Evolutionary conservation across 805 yeast genomes (phyloP), one percentile per base, ranked within the genome.

Genomic region (Yamadazyma olivae): DNA sequence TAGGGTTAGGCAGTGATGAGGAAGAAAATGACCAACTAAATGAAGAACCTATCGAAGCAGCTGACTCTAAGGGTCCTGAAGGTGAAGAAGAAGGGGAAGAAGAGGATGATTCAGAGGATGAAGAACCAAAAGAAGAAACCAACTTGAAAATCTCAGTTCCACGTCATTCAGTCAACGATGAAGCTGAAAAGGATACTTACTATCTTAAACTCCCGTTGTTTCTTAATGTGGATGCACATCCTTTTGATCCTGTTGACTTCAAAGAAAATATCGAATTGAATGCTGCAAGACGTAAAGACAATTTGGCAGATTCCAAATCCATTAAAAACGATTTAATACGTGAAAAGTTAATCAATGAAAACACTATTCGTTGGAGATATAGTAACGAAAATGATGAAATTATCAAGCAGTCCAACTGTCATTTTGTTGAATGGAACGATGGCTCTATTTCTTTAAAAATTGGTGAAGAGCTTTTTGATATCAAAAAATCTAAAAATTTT

Each of bases 351-450:
- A 70, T 77, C 38, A 87, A 82, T 44, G 89, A 85, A 51, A 91
- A 89, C 57, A 88, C 96, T 0, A 70, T 93, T 22, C 77, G 99
- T 54, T 93, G 99, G 99, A 78, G 95, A 61, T 91, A 90, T 58
- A 83, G 88, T 12, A 77, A 83, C 40, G 76, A 75, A n/a, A 66
- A 72, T 35, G 81, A 79, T 28, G 88, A 83, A 43, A 78, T 90
- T 45, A 75, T 77, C 51, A 85, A 85, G 49, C 95, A 89, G 56
- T 83, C 95, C 7, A 93, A 93, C 54, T 81, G 96, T 4, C 87
- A 90, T 53, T 79, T 91, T 38, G 75, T 93, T 23, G 84, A 87
- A 57, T 93, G 99, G 99, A 83, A 84, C 38, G 98, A 93, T 60
- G 99, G 99, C 1, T 71, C 87, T 3, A 63, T 79, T 44, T 89